phyloP scores from a whole-genome alignment of 768 basidiomycete species.

The Psilocybe tampanensis region DNA sequence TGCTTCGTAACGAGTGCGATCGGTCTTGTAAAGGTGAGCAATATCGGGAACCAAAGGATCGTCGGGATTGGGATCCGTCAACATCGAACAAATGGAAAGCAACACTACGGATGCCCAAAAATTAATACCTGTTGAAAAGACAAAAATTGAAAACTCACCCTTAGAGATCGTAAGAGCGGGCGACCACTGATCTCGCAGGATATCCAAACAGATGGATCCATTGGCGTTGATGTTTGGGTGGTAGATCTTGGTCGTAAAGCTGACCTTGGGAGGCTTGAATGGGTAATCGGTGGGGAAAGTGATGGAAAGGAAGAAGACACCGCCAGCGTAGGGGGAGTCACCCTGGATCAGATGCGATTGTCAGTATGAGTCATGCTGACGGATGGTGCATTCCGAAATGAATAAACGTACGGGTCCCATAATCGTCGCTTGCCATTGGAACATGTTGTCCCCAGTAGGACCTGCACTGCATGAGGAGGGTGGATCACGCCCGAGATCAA shows the following conservation, averaged over 20 bases:
- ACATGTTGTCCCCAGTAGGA: slow-evolving; percentile 97
- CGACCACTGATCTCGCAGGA: slow-evolving; percentile 98
- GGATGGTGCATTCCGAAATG: slow-evolving; percentile 17
- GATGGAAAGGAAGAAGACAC: slow-evolving; percentile 98
- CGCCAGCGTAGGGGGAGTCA: slow-evolving; percentile 97
- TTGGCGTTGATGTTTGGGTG: slow-evolving; percentile 99
- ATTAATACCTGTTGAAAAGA: not conserved
- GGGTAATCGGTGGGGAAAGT: slow-evolving; percentile 97
- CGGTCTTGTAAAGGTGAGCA: slow-evolving; percentile 99
- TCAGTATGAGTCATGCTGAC: slow-evolving; percentile 25
- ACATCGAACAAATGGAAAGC: slow-evolving; percentile 98
- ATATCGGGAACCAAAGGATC: slow-evolving; percentile 99
- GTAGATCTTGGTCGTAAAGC: slow-evolving; percentile 99
- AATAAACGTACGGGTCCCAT: slow-evolving; percentile 88
- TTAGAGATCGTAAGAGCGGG: slow-evolving; percentile 99
- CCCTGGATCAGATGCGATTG: slow-evolving; percentile 51
- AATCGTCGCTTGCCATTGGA: slow-evolving; percentile 99
- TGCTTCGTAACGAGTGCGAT: slow-evolving; percentile 94
- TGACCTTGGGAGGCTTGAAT: slow-evolving; percentile 99
- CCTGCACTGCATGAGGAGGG: slow-evolving; percentile 99
- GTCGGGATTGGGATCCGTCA: slow-evolving; percentile 99
- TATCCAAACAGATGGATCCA: slow-evolving; percentile 98
- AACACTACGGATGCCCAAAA: slow-evolving; percentile 56
- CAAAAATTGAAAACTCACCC: slow-evolving; percentile 51
- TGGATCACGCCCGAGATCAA: slow-evolving; percentile 99